Conservation (phyloP, 2,329 filamentous ascomycete species). For the Neoarthrinium moseri region DNA sequence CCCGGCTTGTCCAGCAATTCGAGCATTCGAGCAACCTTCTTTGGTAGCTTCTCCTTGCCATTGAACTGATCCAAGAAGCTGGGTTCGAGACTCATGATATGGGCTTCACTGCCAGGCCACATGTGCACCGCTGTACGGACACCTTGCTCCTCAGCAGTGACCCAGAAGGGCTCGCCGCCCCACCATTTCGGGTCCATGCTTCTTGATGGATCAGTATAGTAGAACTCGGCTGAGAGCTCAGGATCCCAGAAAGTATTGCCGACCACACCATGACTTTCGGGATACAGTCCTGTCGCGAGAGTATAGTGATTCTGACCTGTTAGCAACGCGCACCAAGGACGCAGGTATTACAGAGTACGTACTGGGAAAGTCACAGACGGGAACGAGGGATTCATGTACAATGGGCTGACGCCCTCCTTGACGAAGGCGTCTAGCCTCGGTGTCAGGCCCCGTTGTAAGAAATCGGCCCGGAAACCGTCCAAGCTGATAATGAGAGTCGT, state of each 20-base stretch:
- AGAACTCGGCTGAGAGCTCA: constrained; percentile 73
- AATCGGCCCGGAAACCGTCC: constrained; percentile 95
- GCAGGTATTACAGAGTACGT: constrained; percentile 12
- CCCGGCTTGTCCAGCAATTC: constrained; percentile 84
- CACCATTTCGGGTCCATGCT: constrained; percentile 91
- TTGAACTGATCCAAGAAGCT: constrained; percentile 85
- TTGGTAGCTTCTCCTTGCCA: constrained; percentile 67
- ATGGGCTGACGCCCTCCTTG: constrained; percentile 80
- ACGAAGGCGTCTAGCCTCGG: constrained; percentile 79
- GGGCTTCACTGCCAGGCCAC: constrained; percentile 96
- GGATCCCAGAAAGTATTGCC: constrained; percentile 96
- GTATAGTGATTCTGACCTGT: constrained; percentile 75
- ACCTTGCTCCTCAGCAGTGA: constrained; percentile 81
- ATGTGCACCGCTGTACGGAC: constrained; percentile 86
- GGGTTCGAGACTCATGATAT: constrained; percentile 72
- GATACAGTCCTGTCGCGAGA: constrained; percentile 85
- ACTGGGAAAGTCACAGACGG: constrained; percentile 90
- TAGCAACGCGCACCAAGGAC: too few species aligned
- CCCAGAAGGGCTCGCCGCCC: constrained; percentile 92
- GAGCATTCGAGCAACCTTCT: constrained; percentile 78
- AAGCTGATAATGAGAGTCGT: constrained; percentile 93
- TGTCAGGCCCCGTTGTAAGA: constrained; percentile 79
- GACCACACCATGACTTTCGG: constrained; percentile 89
- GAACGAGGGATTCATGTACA: constrained; percentile 92
- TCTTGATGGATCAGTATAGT: constrained; percentile 73